phyloP scores from a whole-genome alignment of 768 basidiomycete genomes.

The Auriscalpium orientale region DNA sequence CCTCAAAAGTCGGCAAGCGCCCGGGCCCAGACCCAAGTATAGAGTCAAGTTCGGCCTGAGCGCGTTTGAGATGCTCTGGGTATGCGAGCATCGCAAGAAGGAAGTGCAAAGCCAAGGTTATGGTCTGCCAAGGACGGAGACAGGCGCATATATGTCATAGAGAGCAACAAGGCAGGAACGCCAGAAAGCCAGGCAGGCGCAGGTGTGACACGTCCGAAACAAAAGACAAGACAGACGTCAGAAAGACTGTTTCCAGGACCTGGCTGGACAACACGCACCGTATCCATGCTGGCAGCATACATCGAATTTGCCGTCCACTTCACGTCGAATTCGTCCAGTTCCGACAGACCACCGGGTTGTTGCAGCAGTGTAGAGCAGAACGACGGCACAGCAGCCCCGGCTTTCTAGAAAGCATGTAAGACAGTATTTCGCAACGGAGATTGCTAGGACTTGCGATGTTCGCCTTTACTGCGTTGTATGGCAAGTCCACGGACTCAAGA shows the following conservation, averaged over 20 bases:
- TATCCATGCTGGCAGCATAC: slow-evolving; percentile 60
- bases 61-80: slow-evolving; percentile 45
- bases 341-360: slow-evolving; percentile 7
- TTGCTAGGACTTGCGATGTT: slow-evolving; percentile 41
- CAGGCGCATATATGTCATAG: neutral
- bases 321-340: slow-evolving; percentile 53
- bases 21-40: slow-evolving; percentile 39
- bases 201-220: too few species aligned
- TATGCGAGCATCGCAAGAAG: slow-evolving; percentile 59
- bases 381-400: slow-evolving; percentile 31
- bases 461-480: slow-evolving; percentile 52
- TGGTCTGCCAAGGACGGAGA: slow-evolving; percentile 31
- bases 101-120: slow-evolving; percentile 51
- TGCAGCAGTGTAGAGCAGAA: slow-evolving; percentile 49
- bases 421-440: slow-evolving; percentile 34
- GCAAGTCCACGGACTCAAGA: slow-evolving; percentile 58
- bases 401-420: slow-evolving; percentile 17
- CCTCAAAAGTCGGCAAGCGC: slow-evolving; percentile 53
- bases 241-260: too few species aligned
- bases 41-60: slow-evolving; percentile 58
- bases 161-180: too few species aligned
- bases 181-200: too few species aligned
- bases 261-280: slow-evolving; percentile 30
- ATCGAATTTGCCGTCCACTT: slow-evolving; percentile 83
- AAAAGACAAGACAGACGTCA: too few species aligned